Conservation (phyloP, 2,329 filamentous ascomycete genomes). For the Alternaria metachromatica region DNA sequence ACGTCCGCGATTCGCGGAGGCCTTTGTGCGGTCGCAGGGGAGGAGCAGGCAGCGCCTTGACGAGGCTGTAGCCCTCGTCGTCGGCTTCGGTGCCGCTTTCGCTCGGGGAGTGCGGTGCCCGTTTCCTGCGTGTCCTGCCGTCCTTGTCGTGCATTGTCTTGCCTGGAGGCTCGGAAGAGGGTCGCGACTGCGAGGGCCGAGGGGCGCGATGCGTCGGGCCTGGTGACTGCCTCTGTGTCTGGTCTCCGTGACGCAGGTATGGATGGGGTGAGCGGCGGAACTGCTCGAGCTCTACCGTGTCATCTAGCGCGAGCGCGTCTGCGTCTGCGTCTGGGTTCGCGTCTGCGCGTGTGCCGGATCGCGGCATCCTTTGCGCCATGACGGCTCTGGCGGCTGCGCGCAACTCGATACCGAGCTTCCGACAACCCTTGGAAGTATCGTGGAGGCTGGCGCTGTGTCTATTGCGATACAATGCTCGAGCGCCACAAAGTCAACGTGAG, state of each 20-base stretch:
- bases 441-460: neutral
- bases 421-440: neutral
- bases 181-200: conserved; percentile 18
- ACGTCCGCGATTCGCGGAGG: conserved; percentile 62
- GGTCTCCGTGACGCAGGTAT: conserved; percentile 43
- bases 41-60: conserved; percentile 84
- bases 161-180: conserved; percentile 18
- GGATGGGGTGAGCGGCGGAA: conserved; percentile 50
- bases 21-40: conserved; percentile 78
- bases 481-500: neutral
- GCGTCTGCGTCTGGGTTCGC: conserved; percentile 24
- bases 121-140: conserved; percentile 35
- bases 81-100: conserved; percentile 96
- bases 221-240: conserved; percentile 31
- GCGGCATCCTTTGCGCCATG: conserved; percentile 16
- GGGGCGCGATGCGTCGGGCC: neutral
- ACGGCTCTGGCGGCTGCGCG: neutral
- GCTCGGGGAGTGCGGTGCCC: conserved; percentile 61
- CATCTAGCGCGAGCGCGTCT: conserved; percentile 26
- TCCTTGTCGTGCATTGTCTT: conserved; percentile 36
- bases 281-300: conserved; percentile 41
- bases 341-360: conserved; percentile 26
- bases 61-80: conserved; percentile 78
- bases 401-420: neutral
- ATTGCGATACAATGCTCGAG: neutral